Evolutionary conservation across 305 asterid genomes (phyloP).

Genomic region (Solanum aculeatissimum): DNA sequence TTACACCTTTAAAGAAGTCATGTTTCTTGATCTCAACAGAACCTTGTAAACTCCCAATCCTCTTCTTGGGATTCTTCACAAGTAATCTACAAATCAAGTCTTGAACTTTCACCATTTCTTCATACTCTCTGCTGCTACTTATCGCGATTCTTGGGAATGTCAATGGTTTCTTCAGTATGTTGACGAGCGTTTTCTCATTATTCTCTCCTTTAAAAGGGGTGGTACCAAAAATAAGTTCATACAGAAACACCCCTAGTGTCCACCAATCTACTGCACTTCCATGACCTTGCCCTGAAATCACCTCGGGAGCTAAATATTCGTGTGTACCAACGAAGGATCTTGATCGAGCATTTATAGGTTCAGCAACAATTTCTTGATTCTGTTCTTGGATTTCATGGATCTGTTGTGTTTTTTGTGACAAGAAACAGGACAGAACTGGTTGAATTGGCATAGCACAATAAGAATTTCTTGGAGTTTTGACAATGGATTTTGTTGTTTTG

Average conservation of each 20-base stretch:
- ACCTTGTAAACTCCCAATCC: constrained; percentile 28
- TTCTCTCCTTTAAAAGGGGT: constrained; percentile 38
- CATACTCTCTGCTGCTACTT: constrained; percentile 19
- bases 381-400: background rate
- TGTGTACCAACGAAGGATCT: constrained; percentile 37
- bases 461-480: background rate
- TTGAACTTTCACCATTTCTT: constrained; percentile 28
- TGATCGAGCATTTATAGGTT: constrained; percentile 31
- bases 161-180: constrained; percentile 25
- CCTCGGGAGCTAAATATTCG: constrained; percentile 38
- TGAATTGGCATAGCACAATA: constrained; percentile 20
- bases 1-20: constrained; percentile 33
- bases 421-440: constrained; percentile 28
- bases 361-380: constrained; percentile 21
- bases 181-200: constrained; percentile 32
- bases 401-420: background rate
- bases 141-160: constrained; percentile 15
- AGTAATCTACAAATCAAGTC: constrained; percentile 22
- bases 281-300: constrained; percentile 39
- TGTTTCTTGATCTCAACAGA: constrained; percentile 33
- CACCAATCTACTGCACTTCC: constrained; percentile 47
- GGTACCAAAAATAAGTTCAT: constrained; percentile 24
- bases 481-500: constrained; percentile 5
- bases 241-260: constrained; percentile 34
- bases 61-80: constrained; percentile 33